These are phyloP conservation scores for Nothopassalora personata DNA, from an alignment of 2,329 filamentous ascomycete genomes.

Conservation along the genomic window DNA sequence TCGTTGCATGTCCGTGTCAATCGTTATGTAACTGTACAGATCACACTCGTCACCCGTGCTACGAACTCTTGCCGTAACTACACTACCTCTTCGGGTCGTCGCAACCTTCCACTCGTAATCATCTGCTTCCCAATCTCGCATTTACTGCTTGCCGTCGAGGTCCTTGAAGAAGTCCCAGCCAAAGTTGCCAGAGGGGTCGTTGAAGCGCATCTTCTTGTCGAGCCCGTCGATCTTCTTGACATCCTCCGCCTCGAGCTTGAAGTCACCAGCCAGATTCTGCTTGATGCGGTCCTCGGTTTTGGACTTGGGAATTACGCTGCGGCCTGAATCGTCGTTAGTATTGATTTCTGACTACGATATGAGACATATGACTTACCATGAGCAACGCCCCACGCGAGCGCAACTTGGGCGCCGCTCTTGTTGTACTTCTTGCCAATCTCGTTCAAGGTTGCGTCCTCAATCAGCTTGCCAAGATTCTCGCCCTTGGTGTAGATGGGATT, in stretches of 20 bases:
- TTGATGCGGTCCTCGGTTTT: conserved; percentile 38
- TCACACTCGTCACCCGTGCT: not conserved
- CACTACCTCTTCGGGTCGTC: not conserved
- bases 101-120: not conserved
- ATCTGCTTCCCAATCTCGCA: not conserved
- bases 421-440: conserved; percentile 50
- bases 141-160: conserved; percentile 7
- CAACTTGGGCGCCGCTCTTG: conserved; percentile 49
- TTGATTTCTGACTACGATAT: not conserved
- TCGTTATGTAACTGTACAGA: not conserved
- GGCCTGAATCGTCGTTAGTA: conserved; percentile 11
- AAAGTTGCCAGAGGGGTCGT: conserved; percentile 53
- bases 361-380: conserved; percentile 31
- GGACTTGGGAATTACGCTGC: conserved; percentile 51
- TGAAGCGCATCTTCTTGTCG: conserved; percentile 59
- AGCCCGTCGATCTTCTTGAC: conserved; percentile 51
- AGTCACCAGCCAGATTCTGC: conserved; percentile 44
- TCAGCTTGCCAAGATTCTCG: conserved; percentile 44
- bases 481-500: conserved; percentile 46
- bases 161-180: conserved; percentile 53
- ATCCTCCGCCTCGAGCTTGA: conserved; percentile 55
- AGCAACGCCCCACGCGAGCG: conserved; percentile 52
- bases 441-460: conserved; percentile 47
- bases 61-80: not conserved
- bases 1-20: not conserved